Evolutionary conservation across 441 rosid species (phyloP).

Genomic region (Macaranga tanarius): DNA sequence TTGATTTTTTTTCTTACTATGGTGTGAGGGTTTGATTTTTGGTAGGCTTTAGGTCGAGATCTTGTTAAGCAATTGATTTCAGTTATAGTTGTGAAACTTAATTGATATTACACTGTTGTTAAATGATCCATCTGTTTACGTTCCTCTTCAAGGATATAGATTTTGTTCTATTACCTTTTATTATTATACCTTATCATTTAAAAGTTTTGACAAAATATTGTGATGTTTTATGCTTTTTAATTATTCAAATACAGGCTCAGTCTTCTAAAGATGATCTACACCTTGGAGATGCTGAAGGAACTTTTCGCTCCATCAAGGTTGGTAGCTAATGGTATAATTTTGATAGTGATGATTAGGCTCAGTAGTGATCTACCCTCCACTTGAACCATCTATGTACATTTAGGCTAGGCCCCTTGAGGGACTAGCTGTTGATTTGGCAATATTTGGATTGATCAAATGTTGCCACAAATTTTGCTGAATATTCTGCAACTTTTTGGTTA

Average conservation of each 20-base stretch:
- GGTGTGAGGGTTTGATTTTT: neutral
- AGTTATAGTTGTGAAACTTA: neutral
- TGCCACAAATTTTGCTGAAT: neutral
- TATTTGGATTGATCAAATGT: constrained; percentile 1
- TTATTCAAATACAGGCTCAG: constrained; percentile 53
- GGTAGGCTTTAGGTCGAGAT: neutral
- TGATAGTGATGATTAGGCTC: constrained; percentile 5
- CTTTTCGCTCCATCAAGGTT: constrained; percentile 86
- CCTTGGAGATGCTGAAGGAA: constrained; percentile 75
- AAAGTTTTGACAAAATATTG: neutral
- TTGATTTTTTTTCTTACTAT: neutral
- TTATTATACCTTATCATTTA: neutral
- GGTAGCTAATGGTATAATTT: constrained; percentile 28
- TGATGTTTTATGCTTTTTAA: constrained; percentile 13
- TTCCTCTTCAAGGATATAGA: neutral
- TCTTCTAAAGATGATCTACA: constrained; percentile 53
- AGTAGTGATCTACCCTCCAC: neutral
- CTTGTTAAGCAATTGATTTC: neutral
- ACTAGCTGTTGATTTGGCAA: constrained; percentile 10
- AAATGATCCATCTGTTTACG: neutral
- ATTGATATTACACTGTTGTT: neutral
- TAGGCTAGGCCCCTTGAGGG: constrained; percentile 16
- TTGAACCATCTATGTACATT: constrained; percentile 1
- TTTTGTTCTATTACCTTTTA: neutral
- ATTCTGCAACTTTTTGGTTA: neutral